These are phyloP conservation scores for Punctularia strigosozonata DNA, from an alignment of 768 basidiomycete genomes.

Conservation along the genomic window DNA sequence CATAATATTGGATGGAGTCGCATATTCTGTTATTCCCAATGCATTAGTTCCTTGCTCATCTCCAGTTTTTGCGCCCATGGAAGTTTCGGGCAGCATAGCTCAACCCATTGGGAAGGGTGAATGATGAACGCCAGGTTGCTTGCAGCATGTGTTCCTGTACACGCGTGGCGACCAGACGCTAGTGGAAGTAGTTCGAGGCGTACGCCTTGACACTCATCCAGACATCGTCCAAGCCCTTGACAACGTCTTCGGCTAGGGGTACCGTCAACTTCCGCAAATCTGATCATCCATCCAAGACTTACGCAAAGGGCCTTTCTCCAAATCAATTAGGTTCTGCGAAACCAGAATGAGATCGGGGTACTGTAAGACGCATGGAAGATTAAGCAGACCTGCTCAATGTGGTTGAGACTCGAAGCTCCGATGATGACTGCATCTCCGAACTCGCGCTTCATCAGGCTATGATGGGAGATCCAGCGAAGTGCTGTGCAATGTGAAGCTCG, in stretches of 20 bases:
- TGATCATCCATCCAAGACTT: conserved; percentile 8
- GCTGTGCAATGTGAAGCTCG: conserved; percentile 15
- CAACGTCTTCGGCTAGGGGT: conserved; percentile 33
- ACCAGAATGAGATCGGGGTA: neutral
- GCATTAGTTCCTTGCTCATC: too few species aligned
- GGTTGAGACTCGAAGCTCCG: conserved; percentile 44
- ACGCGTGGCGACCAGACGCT: too few species aligned
- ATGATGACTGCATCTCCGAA: conserved; percentile 43
- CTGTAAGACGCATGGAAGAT: neutral
- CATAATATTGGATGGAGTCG: too few species aligned
- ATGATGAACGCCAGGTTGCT: too few species aligned
- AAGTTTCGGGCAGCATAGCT: too few species aligned
- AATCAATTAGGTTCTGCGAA: conserved; percentile 33
- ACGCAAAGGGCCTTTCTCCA: conserved; percentile 49
- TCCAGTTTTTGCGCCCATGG: too few species aligned
- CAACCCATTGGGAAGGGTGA: too few species aligned
- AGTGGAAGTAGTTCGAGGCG: conserved; percentile 15
- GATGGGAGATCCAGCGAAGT: conserved; percentile 36
- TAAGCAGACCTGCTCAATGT: conserved; percentile 35
- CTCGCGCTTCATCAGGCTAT: conserved; percentile 34
- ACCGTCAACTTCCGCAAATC: neutral
- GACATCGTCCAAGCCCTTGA: conserved; percentile 36
- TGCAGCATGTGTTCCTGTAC: too few species aligned
- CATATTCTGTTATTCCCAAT: too few species aligned
- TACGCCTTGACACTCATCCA: conserved; percentile 32